Evolutionary conservation across 495 filamentous ascomycete genomes (phyloP).

Genomic region (Lasiosphaeria ovina): DNA sequence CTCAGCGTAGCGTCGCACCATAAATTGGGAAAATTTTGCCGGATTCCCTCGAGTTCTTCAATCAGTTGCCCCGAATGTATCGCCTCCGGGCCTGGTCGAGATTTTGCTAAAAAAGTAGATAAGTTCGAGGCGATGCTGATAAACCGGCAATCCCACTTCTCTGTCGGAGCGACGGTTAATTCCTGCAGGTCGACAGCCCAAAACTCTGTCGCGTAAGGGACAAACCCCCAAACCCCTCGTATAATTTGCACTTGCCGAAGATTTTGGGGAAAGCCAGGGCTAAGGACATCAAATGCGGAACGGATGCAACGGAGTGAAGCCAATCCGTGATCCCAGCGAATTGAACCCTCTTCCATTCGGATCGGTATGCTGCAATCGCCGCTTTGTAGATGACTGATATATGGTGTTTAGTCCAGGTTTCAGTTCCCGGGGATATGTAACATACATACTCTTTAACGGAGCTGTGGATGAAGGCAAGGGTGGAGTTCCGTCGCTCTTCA

Average conservation of each 20-base stretch:
- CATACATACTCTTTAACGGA: slow-evolving; percentile 36
- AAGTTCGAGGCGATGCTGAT: neutral
- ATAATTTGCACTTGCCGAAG: slow-evolving; percentile 15
- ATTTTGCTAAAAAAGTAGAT: neutral
- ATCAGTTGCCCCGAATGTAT: neutral
- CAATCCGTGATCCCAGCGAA: slow-evolving; percentile 19
- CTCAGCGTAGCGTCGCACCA: neutral
- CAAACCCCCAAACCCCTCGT: slow-evolving; percentile 28
- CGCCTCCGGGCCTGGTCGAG: neutral
- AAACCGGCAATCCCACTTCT: neutral
- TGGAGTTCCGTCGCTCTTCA: slow-evolving; percentile 25
- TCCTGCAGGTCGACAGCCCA: slow-evolving; percentile 17
- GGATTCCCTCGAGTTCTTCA: neutral
- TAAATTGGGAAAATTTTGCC: neutral
- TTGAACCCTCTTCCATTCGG: slow-evolving; percentile 7
- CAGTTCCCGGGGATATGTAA: neutral
- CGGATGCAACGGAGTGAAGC: slow-evolving; percentile 21
- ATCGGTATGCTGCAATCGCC: slow-evolving; percentile 9
- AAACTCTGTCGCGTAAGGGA: slow-evolving; percentile 29
- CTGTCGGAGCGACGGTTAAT: neutral
- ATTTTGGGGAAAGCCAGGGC: neutral
- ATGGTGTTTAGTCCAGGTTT: neutral
- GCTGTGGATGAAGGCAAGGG: slow-evolving; percentile 31
- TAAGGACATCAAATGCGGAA: slow-evolving; percentile 14
- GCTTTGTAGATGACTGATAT: slow-evolving; percentile 28